Conservation (phyloP, 345 rosid species). For the Populus deltoides region DNA sequence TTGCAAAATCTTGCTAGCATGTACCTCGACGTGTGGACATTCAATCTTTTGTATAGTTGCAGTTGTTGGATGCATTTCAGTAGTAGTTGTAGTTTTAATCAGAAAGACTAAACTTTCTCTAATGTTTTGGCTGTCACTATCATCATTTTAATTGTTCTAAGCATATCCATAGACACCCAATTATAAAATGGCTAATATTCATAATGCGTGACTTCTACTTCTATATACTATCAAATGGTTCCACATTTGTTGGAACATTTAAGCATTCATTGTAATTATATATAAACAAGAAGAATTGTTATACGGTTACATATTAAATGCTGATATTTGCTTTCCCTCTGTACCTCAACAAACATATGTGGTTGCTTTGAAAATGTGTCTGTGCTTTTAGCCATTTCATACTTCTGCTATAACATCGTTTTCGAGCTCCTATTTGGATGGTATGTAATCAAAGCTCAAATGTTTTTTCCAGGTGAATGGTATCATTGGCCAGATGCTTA, state of each 20-base stretch:
- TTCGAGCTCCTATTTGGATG: not conserved
- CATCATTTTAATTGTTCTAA: not conserved
- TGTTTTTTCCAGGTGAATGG: conserved; percentile 63
- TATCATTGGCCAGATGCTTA: conserved; percentile 81
- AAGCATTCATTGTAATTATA: not conserved
- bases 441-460: not conserved
- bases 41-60: not conserved
- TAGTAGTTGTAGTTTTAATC: not conserved
- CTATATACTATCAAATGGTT: not conserved
- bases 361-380: not conserved
- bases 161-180: not conserved
- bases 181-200: not conserved
- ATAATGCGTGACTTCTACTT: not conserved
- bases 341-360: not conserved
- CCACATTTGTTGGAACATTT: not conserved
- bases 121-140: not conserved
- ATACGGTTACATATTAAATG: not conserved
- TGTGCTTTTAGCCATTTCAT: not conserved
- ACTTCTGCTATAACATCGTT: not conserved
- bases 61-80: not conserved
- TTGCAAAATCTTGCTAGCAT: not conserved
- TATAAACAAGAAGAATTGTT: not conserved
- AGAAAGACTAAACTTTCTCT: not conserved
- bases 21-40: not conserved
- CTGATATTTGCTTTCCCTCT: not conserved